Percentiles rank a stretch among this genome's conserved stretches.
Conservation (phyloP, 495 filamentous ascomycete genomes). For the Terfezia boudieri region DNA sequence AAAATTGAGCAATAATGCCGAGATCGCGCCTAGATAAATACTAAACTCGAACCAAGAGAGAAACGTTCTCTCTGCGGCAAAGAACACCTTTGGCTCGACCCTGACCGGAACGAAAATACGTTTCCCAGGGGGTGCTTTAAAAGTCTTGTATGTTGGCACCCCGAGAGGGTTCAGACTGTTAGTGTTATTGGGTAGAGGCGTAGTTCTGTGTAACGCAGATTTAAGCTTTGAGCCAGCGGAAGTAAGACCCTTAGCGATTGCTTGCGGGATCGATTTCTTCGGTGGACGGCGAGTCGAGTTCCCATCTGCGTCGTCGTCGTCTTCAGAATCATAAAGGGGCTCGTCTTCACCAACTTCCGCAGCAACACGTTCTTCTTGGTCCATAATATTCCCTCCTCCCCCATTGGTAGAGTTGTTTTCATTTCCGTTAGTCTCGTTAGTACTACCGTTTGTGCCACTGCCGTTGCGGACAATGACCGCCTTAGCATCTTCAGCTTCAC, state of each 20-base stretch:
- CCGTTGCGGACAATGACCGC: no score
- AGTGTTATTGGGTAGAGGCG: constrained; percentile 18
- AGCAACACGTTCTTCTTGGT: constrained; percentile 54
- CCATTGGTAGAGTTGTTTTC: constrained; percentile 20
- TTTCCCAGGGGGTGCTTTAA: constrained; percentile 79
- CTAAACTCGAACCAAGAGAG: constrained; percentile 94
- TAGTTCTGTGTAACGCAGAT: background rate
- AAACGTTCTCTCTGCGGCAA: constrained; percentile 89
- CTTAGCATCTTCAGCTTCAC: constrained; percentile 15
- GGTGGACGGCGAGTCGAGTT: background rate
- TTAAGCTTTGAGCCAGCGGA: background rate
- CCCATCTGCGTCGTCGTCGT: constrained; percentile 8
- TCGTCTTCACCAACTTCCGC: constrained; percentile 47
- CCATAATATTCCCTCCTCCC: constrained; percentile 32
- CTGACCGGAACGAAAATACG: constrained; percentile 84
- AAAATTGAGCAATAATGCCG: constrained; percentile 82
- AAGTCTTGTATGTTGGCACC: constrained; percentile 37
- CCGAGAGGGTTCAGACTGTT: constrained; percentile 25
- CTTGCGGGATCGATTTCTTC: constrained; percentile 27
- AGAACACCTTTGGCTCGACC: constrained; percentile 94
- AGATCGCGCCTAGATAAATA: constrained; percentile 81
- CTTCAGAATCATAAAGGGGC: constrained; percentile 41
- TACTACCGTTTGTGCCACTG: constrained; percentile 2
- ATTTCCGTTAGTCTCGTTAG: constrained; percentile 11
- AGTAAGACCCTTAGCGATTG: constrained; percentile 27